Conservation (phyloP, 768 basidiomycete genomes). For the Fomitopsis pulvina region DNA sequence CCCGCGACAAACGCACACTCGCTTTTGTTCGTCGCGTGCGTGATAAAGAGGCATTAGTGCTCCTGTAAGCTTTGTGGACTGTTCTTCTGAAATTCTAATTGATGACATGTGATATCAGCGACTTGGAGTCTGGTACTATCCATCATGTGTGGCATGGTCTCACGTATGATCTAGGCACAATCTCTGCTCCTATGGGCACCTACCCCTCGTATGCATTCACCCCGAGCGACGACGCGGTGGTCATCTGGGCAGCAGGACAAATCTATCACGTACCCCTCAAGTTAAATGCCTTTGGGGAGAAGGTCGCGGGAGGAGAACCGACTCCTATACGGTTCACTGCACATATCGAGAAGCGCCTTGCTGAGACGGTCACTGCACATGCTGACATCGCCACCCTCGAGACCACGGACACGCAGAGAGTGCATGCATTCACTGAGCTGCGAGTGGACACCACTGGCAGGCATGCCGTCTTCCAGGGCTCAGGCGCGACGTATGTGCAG, state of each 20-base stretch:
- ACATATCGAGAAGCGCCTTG: slow-evolving; percentile 55
- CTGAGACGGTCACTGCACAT: slow-evolving; percentile 44
- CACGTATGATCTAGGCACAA: slow-evolving; percentile 54
- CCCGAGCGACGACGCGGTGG: slow-evolving; percentile 47
- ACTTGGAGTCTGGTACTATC: slow-evolving; percentile 58
- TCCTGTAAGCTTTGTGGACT: slow-evolving; percentile 43
- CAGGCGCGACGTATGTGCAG: slow-evolving; percentile 51
- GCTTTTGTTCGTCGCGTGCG: slow-evolving; percentile 70
- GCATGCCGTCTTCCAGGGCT: slow-evolving; percentile 60
- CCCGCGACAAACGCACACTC: slow-evolving; percentile 59
- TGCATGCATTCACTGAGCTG: slow-evolving; percentile 58
- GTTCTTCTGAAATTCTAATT: background rate
- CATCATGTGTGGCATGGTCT: slow-evolving; percentile 63
- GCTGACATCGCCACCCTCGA: slow-evolving; percentile 51
- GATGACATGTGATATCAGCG: slow-evolving; percentile 32
- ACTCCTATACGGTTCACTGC: slow-evolving; percentile 52
- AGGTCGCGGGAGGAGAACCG: slow-evolving; percentile 35
- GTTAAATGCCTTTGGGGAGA: slow-evolving; percentile 48
- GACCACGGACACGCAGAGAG: slow-evolving; percentile 44
- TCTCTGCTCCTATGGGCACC: slow-evolving; percentile 75
- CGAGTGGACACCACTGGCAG: slow-evolving; percentile 47
- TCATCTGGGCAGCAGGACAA: slow-evolving; percentile 72
- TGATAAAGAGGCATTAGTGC: slow-evolving; percentile 65
- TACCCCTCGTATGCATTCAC: slow-evolving; percentile 73
- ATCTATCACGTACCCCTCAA: slow-evolving; percentile 56